Base-by-base conservation (phyloP, 208 protist species). In the Porcisia hertigi region DNA sequence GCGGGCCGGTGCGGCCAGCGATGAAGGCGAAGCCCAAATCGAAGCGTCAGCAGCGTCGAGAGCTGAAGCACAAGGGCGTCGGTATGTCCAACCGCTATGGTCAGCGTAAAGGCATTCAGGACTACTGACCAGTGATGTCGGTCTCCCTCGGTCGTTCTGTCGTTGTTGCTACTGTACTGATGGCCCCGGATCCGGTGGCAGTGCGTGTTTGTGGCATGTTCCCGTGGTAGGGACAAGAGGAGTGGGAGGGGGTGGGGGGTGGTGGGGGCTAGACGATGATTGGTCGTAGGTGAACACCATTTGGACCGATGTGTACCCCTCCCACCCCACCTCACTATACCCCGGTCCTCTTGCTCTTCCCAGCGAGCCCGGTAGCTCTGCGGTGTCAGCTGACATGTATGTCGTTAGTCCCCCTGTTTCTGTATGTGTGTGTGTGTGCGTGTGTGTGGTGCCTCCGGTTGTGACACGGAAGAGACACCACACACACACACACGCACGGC, bases 11-110 rank as follows among this genome's bases (percentile, higher is more conserved):
- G 54, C 57, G 80, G 49, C 82, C 80, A 23, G 80, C 80, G 25
- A 76, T 76, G 52, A 86, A 80, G 64, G 45, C 62, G 3, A 93
- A 92, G 83, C 63, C 78, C 25, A 85, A 83, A 80, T 86, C 83
- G 57, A 96, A 94, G 78, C 79, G 88, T 1, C 82, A 93, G 75
- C 81, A 89, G 73, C 85, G 92, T 14, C 88, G 92, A 11, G 87
- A 94, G 65, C 39, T 86, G 60, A 94, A 94, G 81, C 82, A 86
- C 71, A 62, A 71, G 16, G 90, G 90, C 7, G 77, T 57, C 1
- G 84, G 83, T 1, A 88, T 87, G 23, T 79, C 69, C 5, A 96
- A 93, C 79, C 89, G 86, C 25, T 92, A 90, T 36, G 77, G 87
- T 1, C 86, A 87, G 73, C 85, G 85, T n/a, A 73, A 88, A 53